Evolutionary conservation across 441 rosid genomes (phyloP), one percentile per base, ranked within the genome.

Genomic region (Pelargonium cotyledonis): DNA sequence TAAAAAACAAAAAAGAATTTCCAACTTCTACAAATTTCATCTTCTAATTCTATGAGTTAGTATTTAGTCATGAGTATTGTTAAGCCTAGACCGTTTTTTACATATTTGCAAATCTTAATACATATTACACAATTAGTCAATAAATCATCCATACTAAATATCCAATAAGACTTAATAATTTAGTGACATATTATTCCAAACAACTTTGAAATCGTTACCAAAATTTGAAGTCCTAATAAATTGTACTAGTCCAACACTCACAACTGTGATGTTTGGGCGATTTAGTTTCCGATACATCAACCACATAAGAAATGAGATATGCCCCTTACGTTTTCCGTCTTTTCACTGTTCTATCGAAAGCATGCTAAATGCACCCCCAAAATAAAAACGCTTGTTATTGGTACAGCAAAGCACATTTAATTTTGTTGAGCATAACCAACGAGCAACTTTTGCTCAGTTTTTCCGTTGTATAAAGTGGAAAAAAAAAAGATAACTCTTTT

Each of bases 31-130:
- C 43, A 40, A 40, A n/a, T 53, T 46, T 46, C n/a, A 46, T 53
- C 60, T 4, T 53, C 60, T 53, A n/a, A 18, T 53, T 53, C 60
- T 53, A n/a, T 53, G 60, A 53, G 16, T 53, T 53, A 53, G 60
- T 53, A 53, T 15, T 16, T 15, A n/a, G 60, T 53, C 15, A 15
- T 15, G 60, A 53, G 19, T 53, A 16, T n/a, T 18, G 16, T 53
- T 53, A 53, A 53, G 60, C 23, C 16, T 53, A 8, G 51, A n/a
- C 19, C 6, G 0, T 5, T 53, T 53, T 6, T 53, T 53, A 53
- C 60, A n/a, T 53, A 53, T 53, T 53, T 53, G 1, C 16, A 53
- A 16, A 53, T 53, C 7, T 53, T 53, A n/a, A 53, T 53, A 8
- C 60, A 53, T 16, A 53, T 9, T 40, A 40, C 43, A 40, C 10